Evolutionary conservation across 2,329 filamentous ascomycete species (phyloP).

Genomic region (Phoma sp.): DNA sequence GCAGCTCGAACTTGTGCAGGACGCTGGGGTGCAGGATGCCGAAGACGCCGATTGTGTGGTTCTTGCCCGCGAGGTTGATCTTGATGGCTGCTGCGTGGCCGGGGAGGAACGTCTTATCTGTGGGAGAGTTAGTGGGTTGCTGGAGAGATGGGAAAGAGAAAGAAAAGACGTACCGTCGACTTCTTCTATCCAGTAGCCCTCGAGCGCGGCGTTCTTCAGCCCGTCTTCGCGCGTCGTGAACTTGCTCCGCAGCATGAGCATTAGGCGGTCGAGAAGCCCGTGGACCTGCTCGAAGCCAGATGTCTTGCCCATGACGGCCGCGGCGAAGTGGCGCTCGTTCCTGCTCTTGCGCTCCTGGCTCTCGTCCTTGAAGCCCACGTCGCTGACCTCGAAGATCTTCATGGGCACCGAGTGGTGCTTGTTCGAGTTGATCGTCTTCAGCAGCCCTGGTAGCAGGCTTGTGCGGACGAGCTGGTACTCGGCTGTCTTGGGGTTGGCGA

Average conservation of each 20-base stretch:
- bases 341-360: conserved; percentile 79
- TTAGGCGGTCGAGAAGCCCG: conserved; percentile 86
- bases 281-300: conserved; percentile 96
- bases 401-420: conserved; percentile 87
- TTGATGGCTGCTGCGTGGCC: conserved; percentile 88
- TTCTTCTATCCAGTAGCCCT: conserved; percentile 92
- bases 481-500: conserved; percentile 90
- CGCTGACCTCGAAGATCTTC: conserved; percentile 89
- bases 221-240: conserved; percentile 78
- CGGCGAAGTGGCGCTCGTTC: conserved; percentile 96
- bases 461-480: conserved; percentile 95
- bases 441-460: conserved; percentile 80
- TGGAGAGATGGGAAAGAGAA: background rate
- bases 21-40: conserved; percentile 94
- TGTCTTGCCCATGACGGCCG: conserved; percentile 91
- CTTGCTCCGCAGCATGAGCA: conserved; percentile 86
- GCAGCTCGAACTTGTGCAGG: conserved; percentile 90
- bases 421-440: conserved; percentile 95
- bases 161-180: conserved; percentile 68
- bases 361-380: conserved; percentile 90
- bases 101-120: conserved; percentile 85
- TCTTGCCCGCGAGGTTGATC: conserved; percentile 75
- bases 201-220: conserved; percentile 64
- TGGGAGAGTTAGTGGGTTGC: background rate
- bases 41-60: conserved; percentile 82